Conservation (phyloP, 2,329 filamentous ascomycete species). For the Beauveria bassiana region DNA sequence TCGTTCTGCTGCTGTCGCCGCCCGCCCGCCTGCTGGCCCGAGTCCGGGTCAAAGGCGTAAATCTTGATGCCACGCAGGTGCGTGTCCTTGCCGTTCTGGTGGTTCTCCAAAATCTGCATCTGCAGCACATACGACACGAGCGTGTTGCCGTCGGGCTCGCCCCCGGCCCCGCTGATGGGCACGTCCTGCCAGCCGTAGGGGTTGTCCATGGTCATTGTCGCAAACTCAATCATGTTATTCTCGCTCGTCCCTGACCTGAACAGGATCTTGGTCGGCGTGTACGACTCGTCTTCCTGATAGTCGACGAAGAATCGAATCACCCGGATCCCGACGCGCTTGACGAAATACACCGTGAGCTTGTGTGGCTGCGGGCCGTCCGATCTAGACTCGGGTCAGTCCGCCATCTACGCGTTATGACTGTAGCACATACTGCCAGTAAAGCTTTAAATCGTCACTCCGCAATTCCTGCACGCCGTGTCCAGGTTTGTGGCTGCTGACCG, state of each 20-base stretch:
- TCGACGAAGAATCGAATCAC: constrained; percentile 80
- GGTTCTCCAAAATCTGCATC: constrained; percentile 87
- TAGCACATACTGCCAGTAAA: constrained; percentile 67
- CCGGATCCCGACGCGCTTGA: constrained; percentile 72
- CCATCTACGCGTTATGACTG: not conserved
- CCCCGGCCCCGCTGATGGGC: constrained; percentile 47
- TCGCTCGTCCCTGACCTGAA: constrained; percentile 85
- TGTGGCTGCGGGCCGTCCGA: constrained; percentile 82
- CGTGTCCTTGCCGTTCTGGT: constrained; percentile 99
- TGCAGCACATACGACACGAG: constrained; percentile 86
- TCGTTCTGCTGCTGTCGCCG: constrained; percentile 23
- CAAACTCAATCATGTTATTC: constrained; percentile 86
- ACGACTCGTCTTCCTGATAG: constrained; percentile 88
- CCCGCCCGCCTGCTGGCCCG: constrained; percentile 22
- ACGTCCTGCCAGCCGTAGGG: constrained; percentile 91
- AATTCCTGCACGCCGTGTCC: constrained; percentile 72
- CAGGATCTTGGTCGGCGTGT: constrained; percentile 88
- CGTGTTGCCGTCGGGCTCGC: constrained; percentile 59
- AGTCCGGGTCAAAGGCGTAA: constrained; percentile 52
- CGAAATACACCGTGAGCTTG: constrained; percentile 75
- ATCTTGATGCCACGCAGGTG: constrained; percentile 90
- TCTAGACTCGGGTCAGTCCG: constrained; percentile 28
- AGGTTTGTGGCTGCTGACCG: constrained; percentile 73
- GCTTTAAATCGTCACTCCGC: constrained; percentile 61
- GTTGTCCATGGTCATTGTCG: constrained; percentile 66